Evolutionary conservation across 108 stramenopile species (phyloP), one percentile per base, ranked within the genome.

Genomic region (Nitzschia sp.): DNA sequence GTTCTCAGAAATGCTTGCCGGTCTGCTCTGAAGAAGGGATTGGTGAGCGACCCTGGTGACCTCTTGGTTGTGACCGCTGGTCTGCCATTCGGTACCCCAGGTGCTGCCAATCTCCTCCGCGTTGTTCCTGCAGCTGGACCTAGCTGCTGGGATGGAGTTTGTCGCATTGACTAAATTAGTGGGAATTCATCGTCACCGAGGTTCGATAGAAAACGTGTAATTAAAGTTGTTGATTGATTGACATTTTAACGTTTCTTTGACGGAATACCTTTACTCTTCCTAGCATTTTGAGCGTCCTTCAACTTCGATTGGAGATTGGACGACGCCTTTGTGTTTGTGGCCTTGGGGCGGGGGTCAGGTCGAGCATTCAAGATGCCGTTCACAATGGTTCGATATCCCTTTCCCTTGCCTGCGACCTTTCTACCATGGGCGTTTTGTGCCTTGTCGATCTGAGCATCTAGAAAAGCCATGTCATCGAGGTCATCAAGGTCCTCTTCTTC

Each of bases 31-130:
- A 85, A 86, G 65, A 95, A 96, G 77, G 93, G 94, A 26, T 78
- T 97, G 22, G 89, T 95, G 1, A 65, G 65, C 52, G 78, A 91
- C 43, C 85, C 90, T n/a, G 75, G 86, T 56, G 97, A 96, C 78
- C 80, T 95, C 10, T 75, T 96, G 24, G 96, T 96, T 57, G 93
- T 97, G 20, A 97, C 95, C 6, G 94, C 93, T 34, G 96, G 96
- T 17, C 73, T 97, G 53, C 96, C 96, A 12, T 96, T 94, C 65
- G 93, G 92, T 41, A 92, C 86, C 19, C 91, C 90, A 6, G 93
- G 93, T 60, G 92, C 94, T 14, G 90, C 94, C 21, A 98, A 95
- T 72, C 79, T 98, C 34, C 78, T 96, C 44, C 85, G 94, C 26
- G 78, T 98, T 59, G 80, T 95, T 7, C 94, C 97, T 41, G 95